Evolutionary conservation across 371 early-diverging fungal species (phyloP).

Genomic region (Circinella minor): DNA sequence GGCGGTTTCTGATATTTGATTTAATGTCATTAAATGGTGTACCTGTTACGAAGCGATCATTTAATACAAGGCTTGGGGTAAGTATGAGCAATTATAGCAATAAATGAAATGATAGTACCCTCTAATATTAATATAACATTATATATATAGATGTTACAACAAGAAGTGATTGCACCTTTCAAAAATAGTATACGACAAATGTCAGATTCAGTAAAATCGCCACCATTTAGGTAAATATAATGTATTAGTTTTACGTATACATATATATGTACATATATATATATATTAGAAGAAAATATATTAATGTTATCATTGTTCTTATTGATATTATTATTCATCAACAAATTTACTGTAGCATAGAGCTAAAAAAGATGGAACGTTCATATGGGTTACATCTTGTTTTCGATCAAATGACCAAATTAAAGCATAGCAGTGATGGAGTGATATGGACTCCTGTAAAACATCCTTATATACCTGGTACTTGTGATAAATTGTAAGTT

Average conservation of each 20-base stretch:
- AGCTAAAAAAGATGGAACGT: constrained; percentile 66
- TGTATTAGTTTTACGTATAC: too few species aligned
- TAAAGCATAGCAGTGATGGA: constrained; percentile 86
- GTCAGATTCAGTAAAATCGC: constrained; percentile 42
- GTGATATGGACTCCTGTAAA: constrained; percentile 87
- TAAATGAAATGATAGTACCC: constrained; percentile 11
- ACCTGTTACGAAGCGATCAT: constrained; percentile 61
- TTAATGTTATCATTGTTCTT: too few species aligned
- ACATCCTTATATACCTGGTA: constrained; percentile 76
- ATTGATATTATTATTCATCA: too few species aligned
- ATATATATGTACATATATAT: too few species aligned
- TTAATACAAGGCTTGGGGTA: constrained; percentile 74
- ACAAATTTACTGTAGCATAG: constrained; percentile 38
- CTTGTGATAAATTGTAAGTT: constrained; percentile 63
- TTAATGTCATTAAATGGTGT: constrained; percentile 66
- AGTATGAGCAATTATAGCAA: neutral
- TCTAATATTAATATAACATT: neutral
- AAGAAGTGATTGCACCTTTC: constrained; percentile 68
- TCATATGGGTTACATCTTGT: constrained; percentile 62
- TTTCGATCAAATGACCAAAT: constrained; percentile 65
- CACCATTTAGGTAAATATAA: constrained; percentile 68
- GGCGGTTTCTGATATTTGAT: constrained; percentile 75
- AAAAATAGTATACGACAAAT: constrained; percentile 36
- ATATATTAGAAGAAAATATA: too few species aligned
- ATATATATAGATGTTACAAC: constrained; percentile 57